Base-by-base conservation (phyloP, 495 filamentous ascomycete species). In the Hypomontagnella submonticulosa region DNA sequence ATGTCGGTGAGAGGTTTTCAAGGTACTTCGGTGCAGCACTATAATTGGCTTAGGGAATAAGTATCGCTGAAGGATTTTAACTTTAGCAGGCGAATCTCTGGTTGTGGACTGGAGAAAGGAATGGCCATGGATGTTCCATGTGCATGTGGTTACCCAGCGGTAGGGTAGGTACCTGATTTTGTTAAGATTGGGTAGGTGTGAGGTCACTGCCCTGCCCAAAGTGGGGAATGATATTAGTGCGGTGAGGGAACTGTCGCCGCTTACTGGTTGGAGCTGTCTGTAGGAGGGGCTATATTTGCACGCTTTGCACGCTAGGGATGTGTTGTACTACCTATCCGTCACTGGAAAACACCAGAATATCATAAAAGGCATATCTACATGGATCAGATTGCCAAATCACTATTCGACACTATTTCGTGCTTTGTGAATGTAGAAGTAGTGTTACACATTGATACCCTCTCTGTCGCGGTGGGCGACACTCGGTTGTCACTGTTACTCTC, bases 131-230 rank as follows among this genome's bases (percentile, higher is more conserved):
- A n/a, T n/a, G n/a, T n/a, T n/a, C n/a, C n/a, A 53, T 58, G 47
- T 41, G 51, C 52, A 61, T 57, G 58, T 47, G 57, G 63, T 57
- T 32, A 40, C 54, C 63, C 56, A 41, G 58, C 42, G 16, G 32
- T 57, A 67, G 52, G 64, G 53, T 59, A 66, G 49, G 63, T 68
- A 67, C 64, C 53, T 68, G 54, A 50, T 38, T 68, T 43, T 51
- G 40, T 23, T 15, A 55, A 23, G 49, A 68, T 68, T 68, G 65
- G 59, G 65, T 68, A 63, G 46, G 30, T 54, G 65, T 68, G 65
- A 68, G 59, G 59, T 68, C 65, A 68, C 59, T 60, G 46, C 49
- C 42, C 60, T 60, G 54, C 59, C 59, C 59, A 63, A 68, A 55
- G 65, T 68, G 65, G 65, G 36, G 59, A 59, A 59, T 38, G 0